Evolutionary conservation across 495 filamentous ascomycete species (phyloP), one percentile per base, ranked within the genome.

Genomic region (Glarea lozoyensis): DNA sequence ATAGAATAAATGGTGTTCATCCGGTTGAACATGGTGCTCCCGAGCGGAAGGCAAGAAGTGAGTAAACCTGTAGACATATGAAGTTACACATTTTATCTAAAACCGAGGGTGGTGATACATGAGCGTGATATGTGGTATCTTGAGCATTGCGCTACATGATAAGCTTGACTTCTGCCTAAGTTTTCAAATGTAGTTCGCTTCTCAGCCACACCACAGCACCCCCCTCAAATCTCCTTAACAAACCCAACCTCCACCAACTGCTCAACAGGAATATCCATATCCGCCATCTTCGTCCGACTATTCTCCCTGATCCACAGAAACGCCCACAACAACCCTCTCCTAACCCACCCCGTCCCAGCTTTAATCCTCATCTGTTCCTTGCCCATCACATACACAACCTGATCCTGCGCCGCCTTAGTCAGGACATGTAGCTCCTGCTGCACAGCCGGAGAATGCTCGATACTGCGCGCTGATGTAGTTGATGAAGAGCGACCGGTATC

Each of bases 271-370:
- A 85, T 60, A 27, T 71, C 60, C 46, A 84, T 60, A 41, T 77
- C 75, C 37, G 70, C 68, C 50, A 82, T 73, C 57, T 80, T 84
- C 1, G 66, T 70, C 16, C 81, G 62, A 10, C 75, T 79, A 52
- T 82, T 84, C n/a, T 83, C 80, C 30, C 82, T 53, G 39, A 85
- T 69, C 72, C 77, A 85, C 31, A 86, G 55, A 49, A 85, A 87
- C 0, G 66, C 57, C 32, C 57, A 62, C 39, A 86, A 54, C 6
- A 78, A 27, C 0, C 73, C 17, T 31, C 54, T 67, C 10, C 78
- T 61, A 22, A 65, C 37, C 24, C 69, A 53, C 20, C 70, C 64
- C 17, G 64, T 68, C 5, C 58, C 61, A 5, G 45, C 30, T 36
- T 60, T 61, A 48, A 86, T 67, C 15, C 62, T 62, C 69, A 87